A percentile compares a stretch with the other conserved stretches of the same genome.
Evolutionary conservation across 2,329 filamentous ascomycete species (phyloP).

Genomic region (Trichophyton equinum): DNA sequence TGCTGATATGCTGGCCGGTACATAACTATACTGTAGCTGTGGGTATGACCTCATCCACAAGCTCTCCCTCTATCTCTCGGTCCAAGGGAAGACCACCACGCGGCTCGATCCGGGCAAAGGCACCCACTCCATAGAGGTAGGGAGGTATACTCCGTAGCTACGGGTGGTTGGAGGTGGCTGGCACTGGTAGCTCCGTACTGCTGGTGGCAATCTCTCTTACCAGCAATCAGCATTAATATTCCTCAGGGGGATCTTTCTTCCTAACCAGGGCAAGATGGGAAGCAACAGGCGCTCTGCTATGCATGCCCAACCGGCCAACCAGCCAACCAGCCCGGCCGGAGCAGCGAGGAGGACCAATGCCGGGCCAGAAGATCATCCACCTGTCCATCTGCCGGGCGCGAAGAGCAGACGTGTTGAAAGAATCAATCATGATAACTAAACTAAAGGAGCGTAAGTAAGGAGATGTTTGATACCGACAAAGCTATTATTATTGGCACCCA

Average conservation of each 20-base stretch:
- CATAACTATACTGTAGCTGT: no score
- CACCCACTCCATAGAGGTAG: no score
- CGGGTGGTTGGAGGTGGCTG: background rate
- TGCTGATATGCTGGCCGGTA: no score
- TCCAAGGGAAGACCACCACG: no score
- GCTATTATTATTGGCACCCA: background rate
- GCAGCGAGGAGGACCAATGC: background rate
- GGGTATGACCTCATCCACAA: no score
- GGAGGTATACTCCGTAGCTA: background rate
- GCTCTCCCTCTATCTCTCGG: no score
- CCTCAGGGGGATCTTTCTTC: background rate
- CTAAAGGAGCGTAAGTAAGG: no score
- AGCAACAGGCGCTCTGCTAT: background rate
- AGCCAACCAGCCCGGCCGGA: no score
- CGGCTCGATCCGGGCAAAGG: no score
- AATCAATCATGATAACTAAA: no score
- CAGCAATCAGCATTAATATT: background rate
- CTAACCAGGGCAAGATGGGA: no score
- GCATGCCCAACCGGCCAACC: background rate
- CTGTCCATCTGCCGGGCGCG: background rate
- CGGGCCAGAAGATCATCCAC: background rate
- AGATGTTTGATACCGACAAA: background rate
- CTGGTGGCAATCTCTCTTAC: background rate
- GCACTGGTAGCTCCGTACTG: no score
- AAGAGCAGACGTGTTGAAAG: background rate